Base-by-base conservation (phyloP, 1,284 basidiomycete species). In the Malassezia obtusa region DNA sequence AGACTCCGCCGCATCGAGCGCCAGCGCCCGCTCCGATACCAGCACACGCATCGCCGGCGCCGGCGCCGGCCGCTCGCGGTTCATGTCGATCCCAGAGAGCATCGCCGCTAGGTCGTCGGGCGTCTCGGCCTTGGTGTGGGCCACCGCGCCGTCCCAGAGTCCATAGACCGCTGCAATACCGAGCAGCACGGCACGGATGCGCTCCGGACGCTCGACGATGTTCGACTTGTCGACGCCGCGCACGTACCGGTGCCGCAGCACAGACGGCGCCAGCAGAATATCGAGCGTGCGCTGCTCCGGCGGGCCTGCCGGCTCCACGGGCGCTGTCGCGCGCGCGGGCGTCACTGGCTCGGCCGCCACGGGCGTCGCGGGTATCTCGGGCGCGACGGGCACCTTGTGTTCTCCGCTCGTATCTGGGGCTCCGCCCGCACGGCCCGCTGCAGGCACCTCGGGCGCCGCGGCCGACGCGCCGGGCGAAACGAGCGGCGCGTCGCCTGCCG, bases 161-260 rank as follows among this genome's bases (percentile, higher is more conserved):
- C 63, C 67, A 26, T 61, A 58, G 2, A 62, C 60, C 0, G 58
- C 60, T 0, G 69, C 54, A 14, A 71, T 49, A 7, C 68, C 71
- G 22, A 73, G 61, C 9, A 68, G 51, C 10, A 64, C 63, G 3
- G 68, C 71, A 15, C 68, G 62, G 17, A 73, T 62, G 17, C 71
- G 57, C 40, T 73, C 69, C 12, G 71, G 71, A 14, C 71, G 58
- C 50, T 73, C 71, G 12, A 73, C 71, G 40, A 73, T 68, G 33
- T 60, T 58, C 24, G 62, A 63, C 45, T 65, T 64, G 47, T 71
- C 67, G 7, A 68, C 52, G 4, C 64, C 62, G 21, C 71, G 65
- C 17, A 73, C 67, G 48, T 67, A 73, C 36, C 60, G 49, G 45
- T 73, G 71, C 12, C 58, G 49, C n/a, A 71, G 57, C 21, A 70